phyloP scores from a whole-genome alignment of 1,284 basidiomycete species.

The Cutaneotrichosporon cyanovorans region DNA sequence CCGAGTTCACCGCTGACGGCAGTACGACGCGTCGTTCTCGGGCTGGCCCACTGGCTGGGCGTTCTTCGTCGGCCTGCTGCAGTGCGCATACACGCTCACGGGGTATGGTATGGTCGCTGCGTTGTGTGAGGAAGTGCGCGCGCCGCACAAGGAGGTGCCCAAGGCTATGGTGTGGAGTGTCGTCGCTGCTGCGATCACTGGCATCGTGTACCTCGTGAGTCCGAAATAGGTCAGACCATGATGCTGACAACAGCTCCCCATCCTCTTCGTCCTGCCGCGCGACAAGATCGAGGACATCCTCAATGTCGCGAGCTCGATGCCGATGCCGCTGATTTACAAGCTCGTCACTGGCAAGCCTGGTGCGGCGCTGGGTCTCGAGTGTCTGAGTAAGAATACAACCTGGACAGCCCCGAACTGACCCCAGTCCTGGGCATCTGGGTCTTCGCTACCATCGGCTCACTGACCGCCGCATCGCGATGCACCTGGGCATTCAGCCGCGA shows the following conservation, averaged over 20 bases:
- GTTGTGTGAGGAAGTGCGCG: slow-evolving; percentile 46
- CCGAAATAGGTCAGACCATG: neutral
- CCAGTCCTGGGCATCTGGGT: slow-evolving; percentile 48
- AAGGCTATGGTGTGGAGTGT: slow-evolving; percentile 47
- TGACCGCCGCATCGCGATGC: slow-evolving; percentile 33
- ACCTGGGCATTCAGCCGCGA: slow-evolving; percentile 44
- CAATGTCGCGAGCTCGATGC: slow-evolving; percentile 43
- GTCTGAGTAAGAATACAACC: slow-evolving; percentile 40
- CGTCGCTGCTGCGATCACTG: slow-evolving; percentile 47
- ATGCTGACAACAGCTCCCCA: slow-evolving; percentile 37
- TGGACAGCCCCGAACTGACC: neutral
- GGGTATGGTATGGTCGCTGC: slow-evolving; percentile 46
- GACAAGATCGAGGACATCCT: slow-evolving; percentile 39
- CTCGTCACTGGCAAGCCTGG: slow-evolving; percentile 44
- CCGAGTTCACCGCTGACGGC: neutral
- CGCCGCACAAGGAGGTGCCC: slow-evolving; percentile 43
- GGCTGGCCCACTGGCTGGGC: slow-evolving; percentile 16
- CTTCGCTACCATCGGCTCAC: slow-evolving; percentile 47
- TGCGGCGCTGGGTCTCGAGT: slow-evolving; percentile 47
- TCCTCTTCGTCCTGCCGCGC: slow-evolving; percentile 46
- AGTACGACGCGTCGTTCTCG: slow-evolving; percentile 14
- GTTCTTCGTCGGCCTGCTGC: slow-evolving; percentile 20
- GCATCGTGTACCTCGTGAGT: slow-evolving; percentile 41
- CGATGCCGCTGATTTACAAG: slow-evolving; percentile 48
- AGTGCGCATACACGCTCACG: slow-evolving; percentile 42